These are phyloP conservation scores for Pugionium dolabratum DNA, from an alignment of 345 rosid species.

Conservation along the genomic window DNA sequence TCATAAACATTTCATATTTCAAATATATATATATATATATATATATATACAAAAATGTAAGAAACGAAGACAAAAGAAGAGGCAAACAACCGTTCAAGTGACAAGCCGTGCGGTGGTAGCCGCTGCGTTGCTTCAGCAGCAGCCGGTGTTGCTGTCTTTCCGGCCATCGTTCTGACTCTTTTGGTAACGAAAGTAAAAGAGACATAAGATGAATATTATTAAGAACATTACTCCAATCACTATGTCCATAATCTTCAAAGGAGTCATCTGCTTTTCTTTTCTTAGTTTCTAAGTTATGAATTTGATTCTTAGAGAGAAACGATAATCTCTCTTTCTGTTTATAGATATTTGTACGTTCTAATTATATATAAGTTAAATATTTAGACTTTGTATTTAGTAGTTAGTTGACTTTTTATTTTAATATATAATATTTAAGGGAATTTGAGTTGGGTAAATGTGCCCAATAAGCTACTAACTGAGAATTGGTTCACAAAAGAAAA, in stretches of 20 bases:
- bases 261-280: constrained; percentile 19
- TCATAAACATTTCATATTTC: not conserved
- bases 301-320: constrained; percentile 11
- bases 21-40: no score
- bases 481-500: not conserved
- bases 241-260: constrained; percentile 36
- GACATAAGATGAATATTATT: constrained; percentile 29
- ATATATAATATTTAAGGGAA: not conserved
- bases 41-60: no score
- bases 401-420: not conserved
- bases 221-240: constrained; percentile 30
- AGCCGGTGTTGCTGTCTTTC: constrained; percentile 28
- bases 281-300: not conserved
- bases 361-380: not conserved
- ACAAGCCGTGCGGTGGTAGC: not conserved
- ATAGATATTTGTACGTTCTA: constrained; percentile 6
- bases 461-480: not conserved
- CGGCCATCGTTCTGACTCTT: constrained; percentile 19
- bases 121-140: constrained; percentile 7
- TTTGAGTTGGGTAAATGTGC: not conserved
- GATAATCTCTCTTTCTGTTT: not conserved
- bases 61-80: not conserved
- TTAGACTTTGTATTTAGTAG: constrained; percentile 30
- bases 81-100: not conserved
- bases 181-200: constrained; percentile 30